Percentiles rank a stretch among this genome's conserved stretches.
These are phyloP conservation scores for Phaffomyces thermotolerans DNA, from an alignment of 805 yeast genomes.

Conservation along the genomic window DNA sequence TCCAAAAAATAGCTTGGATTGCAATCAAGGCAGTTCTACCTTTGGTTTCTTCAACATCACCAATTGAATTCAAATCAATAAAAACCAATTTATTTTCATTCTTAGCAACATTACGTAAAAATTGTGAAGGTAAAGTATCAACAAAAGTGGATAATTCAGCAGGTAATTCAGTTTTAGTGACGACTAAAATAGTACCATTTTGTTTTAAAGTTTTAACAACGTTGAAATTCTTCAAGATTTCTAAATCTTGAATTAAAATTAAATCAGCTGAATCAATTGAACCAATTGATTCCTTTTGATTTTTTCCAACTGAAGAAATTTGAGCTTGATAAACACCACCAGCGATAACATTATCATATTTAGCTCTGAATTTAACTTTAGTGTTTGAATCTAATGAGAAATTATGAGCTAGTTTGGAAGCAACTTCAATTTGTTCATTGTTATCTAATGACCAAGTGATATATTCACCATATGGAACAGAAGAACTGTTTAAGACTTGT, in stretches of 20 bases:
- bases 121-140: slow-evolving; percentile 46
- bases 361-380: slow-evolving; percentile 48
- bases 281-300: slow-evolving; percentile 19
- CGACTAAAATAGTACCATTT: slow-evolving; percentile 49
- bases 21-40: slow-evolving; percentile 74
- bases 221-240: slow-evolving; percentile 50
- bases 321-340: slow-evolving; percentile 77
- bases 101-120: slow-evolving; percentile 46
- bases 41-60: slow-evolving; percentile 61
- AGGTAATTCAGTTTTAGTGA: slow-evolving; percentile 28
- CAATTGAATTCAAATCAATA: slow-evolving; percentile 55
- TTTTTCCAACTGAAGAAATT: slow-evolving; percentile 27
- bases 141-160: slow-evolving; percentile 37
- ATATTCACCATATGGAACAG: slow-evolving; percentile 25
- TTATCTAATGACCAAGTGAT: slow-evolving; percentile 68
- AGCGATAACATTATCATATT: slow-evolving; percentile 61
- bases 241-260: slow-evolving; percentile 53
- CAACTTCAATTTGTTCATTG: slow-evolving; percentile 44
- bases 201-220: slow-evolving; percentile 52
- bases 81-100: slow-evolving; percentile 47
- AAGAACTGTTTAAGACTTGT: slow-evolving; percentile 4
- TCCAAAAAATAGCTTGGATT: slow-evolving; percentile 77
- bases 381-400: slow-evolving; percentile 55
- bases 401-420: slow-evolving; percentile 61
- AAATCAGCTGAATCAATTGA: slow-evolving; percentile 55